Conservation (phyloP, 1,284 basidiomycete species). For the Salmacisia buchloeana region DNA sequence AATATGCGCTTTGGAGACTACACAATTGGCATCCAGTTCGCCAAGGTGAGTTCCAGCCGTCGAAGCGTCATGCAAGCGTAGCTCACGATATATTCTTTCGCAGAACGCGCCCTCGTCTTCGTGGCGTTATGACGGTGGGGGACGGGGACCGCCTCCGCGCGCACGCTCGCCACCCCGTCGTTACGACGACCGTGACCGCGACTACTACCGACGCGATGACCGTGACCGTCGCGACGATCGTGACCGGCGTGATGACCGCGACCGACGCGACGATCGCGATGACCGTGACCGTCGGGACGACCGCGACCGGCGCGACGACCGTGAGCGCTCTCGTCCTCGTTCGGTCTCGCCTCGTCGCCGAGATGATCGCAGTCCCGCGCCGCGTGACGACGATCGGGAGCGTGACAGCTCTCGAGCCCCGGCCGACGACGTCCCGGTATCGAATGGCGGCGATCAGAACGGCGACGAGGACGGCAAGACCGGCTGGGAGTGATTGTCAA, state of each 20-base stretch:
- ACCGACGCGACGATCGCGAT: too few species aligned
- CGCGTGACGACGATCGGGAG: slow-evolving; percentile 4
- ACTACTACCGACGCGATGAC: slow-evolving; percentile 7
- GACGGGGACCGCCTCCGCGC: slow-evolving; percentile 17
- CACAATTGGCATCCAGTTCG: slow-evolving; percentile 37
- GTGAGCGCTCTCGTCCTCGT: too few species aligned
- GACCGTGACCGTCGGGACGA: background rate
- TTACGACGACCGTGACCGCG: slow-evolving; percentile 20
- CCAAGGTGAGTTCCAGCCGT: slow-evolving; percentile 20
- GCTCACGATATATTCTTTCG: background rate
- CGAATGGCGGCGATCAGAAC: background rate
- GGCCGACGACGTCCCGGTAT: background rate
- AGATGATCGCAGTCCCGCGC: background rate
- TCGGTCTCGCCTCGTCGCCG: too few species aligned
- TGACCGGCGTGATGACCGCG: background rate
- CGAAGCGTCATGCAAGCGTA: background rate
- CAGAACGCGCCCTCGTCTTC: slow-evolving; percentile 32
- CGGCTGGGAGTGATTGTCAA: background rate
- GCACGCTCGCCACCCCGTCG: slow-evolving; percentile 24
- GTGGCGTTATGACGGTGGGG: slow-evolving; percentile 37
- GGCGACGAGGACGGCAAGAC: slow-evolving; percentile 1
- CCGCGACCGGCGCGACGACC: background rate
- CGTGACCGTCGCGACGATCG: slow-evolving; percentile 18
- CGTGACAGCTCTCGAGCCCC: background rate
- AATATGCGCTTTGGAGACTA: slow-evolving; percentile 37